Percentiles rank a stretch among this genome's conserved stretches.
Evolutionary conservation across 2,329 filamentous ascomycete genomes (phyloP).

Genomic region (Arthrocladium fulminans): DNA sequence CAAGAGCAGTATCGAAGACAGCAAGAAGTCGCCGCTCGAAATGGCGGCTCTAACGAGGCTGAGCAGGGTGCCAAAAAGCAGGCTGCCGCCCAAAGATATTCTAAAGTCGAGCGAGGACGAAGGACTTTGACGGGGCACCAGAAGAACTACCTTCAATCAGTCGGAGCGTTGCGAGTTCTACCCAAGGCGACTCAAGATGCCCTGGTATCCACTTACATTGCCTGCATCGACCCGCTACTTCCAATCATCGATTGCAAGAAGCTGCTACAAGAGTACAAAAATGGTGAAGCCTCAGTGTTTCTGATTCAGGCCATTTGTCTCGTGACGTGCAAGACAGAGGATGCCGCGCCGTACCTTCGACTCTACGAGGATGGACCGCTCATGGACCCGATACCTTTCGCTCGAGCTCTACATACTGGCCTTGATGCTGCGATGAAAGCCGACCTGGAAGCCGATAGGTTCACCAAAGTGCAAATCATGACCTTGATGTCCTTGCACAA

Average conservation of each 20-base stretch:
- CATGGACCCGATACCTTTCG: constrained; percentile 31
- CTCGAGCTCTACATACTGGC: constrained; percentile 30
- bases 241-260: constrained; percentile 29
- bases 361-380: constrained; percentile 26
- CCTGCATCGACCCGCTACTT: constrained; percentile 31
- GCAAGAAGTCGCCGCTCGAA: constrained; percentile 8
- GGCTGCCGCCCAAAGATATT: constrained; percentile 20
- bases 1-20: constrained; percentile 8
- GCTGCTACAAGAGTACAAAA: constrained; percentile 22
- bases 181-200: constrained; percentile 27
- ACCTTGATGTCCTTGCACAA: constrained; percentile 35
- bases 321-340: constrained; percentile 31
- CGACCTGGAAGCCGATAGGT: constrained; percentile 29
- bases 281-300: constrained; percentile 27
- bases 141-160: constrained; percentile 22
- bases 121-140: constrained; percentile 22
- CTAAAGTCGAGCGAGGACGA: constrained; percentile 19
- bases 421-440: constrained; percentile 32
- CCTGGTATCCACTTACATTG: constrained; percentile 30
- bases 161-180: constrained; percentile 24
- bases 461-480: constrained; percentile 31
- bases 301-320: constrained; percentile 34
- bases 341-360: constrained; percentile 28
- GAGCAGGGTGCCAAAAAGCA: constrained; percentile 2
- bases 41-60: neutral